These are phyloP conservation scores for Leccinellum albellum DNA, from an alignment of 768 basidiomycete species.

Conservation along the genomic window DNA sequence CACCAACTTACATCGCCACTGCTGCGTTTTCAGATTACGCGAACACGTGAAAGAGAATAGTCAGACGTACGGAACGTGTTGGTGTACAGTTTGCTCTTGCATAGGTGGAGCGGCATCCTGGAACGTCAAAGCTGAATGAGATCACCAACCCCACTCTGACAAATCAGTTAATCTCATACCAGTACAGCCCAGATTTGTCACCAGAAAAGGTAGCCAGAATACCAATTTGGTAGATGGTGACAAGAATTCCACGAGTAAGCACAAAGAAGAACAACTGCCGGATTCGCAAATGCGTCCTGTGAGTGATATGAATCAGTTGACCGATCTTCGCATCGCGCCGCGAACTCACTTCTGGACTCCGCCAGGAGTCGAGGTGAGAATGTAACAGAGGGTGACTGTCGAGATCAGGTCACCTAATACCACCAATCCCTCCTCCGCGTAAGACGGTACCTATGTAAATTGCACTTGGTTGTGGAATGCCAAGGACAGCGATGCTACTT, in stretches of 20 bases:
- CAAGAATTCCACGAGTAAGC: conserved; percentile 13
- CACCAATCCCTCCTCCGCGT: conserved; percentile 7
- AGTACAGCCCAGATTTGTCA: conserved; percentile 2
- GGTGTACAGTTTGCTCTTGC: conserved; percentile 11
- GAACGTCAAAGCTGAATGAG: not conserved
- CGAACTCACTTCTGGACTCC: conserved; percentile 3
- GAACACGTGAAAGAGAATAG: not conserved
- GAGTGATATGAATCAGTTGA: not conserved
- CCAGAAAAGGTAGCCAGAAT: not conserved
- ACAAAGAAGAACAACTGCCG: conserved; percentile 10
- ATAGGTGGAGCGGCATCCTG: conserved; percentile 8
- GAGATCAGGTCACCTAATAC: conserved; percentile 5
- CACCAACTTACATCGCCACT: conserved; percentile 10
- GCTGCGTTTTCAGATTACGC: not conserved
- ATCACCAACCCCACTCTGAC: not conserved
- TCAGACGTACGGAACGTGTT: conserved; percentile 4
- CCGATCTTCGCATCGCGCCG: not conserved
- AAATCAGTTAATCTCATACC: not conserved
- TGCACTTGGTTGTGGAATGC: not conserved
- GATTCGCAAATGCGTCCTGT: conserved; percentile 8
- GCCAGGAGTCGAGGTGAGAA: conserved; percentile 10
- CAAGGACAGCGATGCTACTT: not conserved
- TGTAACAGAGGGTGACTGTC: conserved; percentile 7
- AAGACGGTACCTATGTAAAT: not conserved
- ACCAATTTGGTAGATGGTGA: conserved; percentile 9